A percentile compares a stretch with the other conserved stretches of the same genome.
Conservation (phyloP, 2,329 filamentous ascomycete species). For the Westerdykella aurantiaca region DNA sequence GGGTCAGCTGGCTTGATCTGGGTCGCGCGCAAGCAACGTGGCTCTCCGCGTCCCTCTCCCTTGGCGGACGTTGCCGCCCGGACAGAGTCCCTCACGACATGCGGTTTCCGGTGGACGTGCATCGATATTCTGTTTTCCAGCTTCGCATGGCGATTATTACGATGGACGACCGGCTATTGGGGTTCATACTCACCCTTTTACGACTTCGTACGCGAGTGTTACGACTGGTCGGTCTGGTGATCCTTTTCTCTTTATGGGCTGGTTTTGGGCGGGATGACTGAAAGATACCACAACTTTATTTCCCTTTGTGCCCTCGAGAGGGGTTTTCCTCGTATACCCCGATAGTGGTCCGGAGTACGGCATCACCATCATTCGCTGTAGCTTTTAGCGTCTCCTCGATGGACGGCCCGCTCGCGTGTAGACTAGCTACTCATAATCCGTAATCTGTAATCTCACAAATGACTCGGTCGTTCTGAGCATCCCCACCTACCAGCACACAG, state of each 20-base stretch:
- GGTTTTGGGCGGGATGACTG: not conserved
- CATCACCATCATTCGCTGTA: too few species aligned
- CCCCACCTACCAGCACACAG: too few species aligned
- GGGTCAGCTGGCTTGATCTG: conserved; percentile 28
- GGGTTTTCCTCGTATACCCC: too few species aligned
- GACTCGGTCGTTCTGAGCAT: not conserved
- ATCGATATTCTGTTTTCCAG: conserved; percentile 6
- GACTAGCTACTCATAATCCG: not conserved
- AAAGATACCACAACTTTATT: too few species aligned
- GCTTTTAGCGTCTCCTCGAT: not conserved
- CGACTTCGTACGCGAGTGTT: not conserved
- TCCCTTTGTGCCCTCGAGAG: too few species aligned
- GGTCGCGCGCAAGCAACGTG: conserved; percentile 30
- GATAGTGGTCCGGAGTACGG: too few species aligned
- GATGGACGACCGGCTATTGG: too few species aligned
- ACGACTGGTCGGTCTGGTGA: not conserved
- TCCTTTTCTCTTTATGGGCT: not conserved
- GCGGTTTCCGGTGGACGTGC: conserved; percentile 9
- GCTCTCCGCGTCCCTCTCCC: conserved; percentile 22
- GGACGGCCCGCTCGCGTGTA: not conserved
- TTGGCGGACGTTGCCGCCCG: conserved; percentile 7
- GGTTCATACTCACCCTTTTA: not conserved
- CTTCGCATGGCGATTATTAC: not conserved
- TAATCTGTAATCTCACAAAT: not conserved
- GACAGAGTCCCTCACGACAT: not conserved